Conservation (phyloP, 768 basidiomycete genomes). For the Pseudohyphozyma bogoriensis region DNA sequence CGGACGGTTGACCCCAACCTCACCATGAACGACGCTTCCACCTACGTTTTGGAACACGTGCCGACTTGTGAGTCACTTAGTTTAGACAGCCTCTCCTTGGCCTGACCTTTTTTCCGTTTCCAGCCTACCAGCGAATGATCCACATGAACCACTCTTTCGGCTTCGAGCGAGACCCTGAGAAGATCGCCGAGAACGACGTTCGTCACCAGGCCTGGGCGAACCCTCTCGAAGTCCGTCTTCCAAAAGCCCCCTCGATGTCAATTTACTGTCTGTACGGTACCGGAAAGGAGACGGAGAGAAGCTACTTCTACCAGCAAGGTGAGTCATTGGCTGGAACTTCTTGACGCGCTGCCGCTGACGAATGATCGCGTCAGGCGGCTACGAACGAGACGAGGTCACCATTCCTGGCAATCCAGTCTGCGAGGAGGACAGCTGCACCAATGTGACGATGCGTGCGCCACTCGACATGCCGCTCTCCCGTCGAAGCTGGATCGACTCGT, state of each 20-base stretch:
- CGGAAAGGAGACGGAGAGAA: slow-evolving; percentile 63
- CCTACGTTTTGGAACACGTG: slow-evolving; percentile 74
- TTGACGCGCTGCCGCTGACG: no score
- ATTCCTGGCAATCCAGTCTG: slow-evolving; percentile 35
- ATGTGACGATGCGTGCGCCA: slow-evolving; percentile 41
- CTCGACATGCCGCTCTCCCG: slow-evolving; percentile 51
- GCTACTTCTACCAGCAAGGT: slow-evolving; percentile 17
- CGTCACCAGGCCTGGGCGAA: slow-evolving; percentile 87
- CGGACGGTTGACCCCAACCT: slow-evolving; percentile 48
- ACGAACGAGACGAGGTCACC: slow-evolving; percentile 53
- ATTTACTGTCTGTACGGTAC: slow-evolving; percentile 87
- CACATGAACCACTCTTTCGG: slow-evolving; percentile 77
- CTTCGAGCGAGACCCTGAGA: slow-evolving; percentile 63
- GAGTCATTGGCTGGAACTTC: no score
- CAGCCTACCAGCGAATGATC: slow-evolving; percentile 58
- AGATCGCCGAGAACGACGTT: slow-evolving; percentile 54
- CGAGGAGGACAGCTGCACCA: slow-evolving; percentile 44
- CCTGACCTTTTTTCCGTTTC: not conserved
- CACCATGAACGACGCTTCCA: slow-evolving; percentile 62
- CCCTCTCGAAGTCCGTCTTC: slow-evolving; percentile 47
- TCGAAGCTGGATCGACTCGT: slow-evolving; percentile 73
- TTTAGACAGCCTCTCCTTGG: not conserved
- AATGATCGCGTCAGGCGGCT: slow-evolving; percentile 41
- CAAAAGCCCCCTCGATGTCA: slow-evolving; percentile 81
- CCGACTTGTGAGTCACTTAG: slow-evolving; percentile 48